Conservation (phyloP, 306 rosid genomes). For the Cucurbita argyrosperma region DNA sequence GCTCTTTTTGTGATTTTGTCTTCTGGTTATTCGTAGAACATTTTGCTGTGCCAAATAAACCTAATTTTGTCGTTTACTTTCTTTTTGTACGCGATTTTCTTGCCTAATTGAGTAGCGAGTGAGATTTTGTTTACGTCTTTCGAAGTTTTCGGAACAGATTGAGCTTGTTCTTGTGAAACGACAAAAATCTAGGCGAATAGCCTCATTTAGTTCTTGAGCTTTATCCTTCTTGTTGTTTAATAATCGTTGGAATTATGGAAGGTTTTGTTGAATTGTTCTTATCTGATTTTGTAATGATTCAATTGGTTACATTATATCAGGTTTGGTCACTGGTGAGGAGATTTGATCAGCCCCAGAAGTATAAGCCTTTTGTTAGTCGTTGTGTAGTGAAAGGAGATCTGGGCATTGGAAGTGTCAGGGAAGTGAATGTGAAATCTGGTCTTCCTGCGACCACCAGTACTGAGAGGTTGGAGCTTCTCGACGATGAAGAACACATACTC, state of each 20-base stretch:
- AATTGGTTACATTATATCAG: conserved; percentile 29
- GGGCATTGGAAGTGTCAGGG: conserved; percentile 83
- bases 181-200: not conserved
- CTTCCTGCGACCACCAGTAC: conserved; percentile 94
- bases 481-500: conserved; percentile 81
- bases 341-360: conserved; percentile 85
- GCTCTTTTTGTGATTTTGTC: not conserved
- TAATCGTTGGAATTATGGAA: not conserved
- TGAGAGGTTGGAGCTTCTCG: conserved; percentile 77
- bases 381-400: conserved; percentile 68
- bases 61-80: not conserved
- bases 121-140: not conserved
- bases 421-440: conserved; percentile 89
- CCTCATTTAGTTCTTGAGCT: not conserved
- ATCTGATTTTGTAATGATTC: not conserved
- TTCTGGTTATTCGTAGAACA: not conserved
- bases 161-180: not conserved
- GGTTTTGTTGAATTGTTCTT: not conserved
- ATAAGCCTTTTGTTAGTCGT: conserved; percentile 82
- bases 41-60: not conserved
- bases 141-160: not conserved
- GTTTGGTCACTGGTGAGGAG: conserved; percentile 97
- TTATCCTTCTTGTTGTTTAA: not conserved
- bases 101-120: not conserved
- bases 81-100: not conserved